Conservation (phyloP, 2,329 filamentous ascomycete species). For the Mollisia scopiformis region DNA sequence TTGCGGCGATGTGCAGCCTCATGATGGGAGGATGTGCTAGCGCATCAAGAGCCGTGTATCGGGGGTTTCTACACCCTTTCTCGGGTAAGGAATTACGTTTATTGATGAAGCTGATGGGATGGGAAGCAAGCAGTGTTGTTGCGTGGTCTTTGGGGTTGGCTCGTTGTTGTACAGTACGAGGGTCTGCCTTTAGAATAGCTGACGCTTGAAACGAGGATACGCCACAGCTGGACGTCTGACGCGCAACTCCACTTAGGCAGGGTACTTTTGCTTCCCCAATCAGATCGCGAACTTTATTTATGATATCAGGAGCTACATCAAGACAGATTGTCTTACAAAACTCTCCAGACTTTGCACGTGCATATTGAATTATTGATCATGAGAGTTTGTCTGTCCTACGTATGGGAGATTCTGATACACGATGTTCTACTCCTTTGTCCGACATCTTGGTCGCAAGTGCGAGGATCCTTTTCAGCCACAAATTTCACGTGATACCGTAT, state of each 20-base stretch:
- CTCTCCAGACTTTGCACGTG: not conserved
- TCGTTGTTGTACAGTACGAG: not conserved
- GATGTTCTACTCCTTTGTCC: not conserved
- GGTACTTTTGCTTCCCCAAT: not conserved
- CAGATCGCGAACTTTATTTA: not conserved
- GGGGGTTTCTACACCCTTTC: not conserved
- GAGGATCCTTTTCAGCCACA: no score
- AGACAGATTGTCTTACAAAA: not conserved
- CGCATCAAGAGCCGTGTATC: slow-evolving; percentile 34
- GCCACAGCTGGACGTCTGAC: not conserved
- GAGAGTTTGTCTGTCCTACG: not conserved
- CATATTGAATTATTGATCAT: not conserved
- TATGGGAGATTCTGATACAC: not conserved
- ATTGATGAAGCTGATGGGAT: not conserved
- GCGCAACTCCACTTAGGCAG: not conserved
- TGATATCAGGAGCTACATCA: not conserved
- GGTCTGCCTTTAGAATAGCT: not conserved
- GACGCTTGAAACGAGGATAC: not conserved
- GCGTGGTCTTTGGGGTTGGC: slow-evolving; percentile 4
- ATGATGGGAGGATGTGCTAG: slow-evolving; percentile 31
- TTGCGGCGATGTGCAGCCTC: slow-evolving; percentile 34
- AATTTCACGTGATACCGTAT: not conserved
- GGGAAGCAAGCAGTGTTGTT: not conserved
- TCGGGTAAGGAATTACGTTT: not conserved
- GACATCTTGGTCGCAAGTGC: not conserved